These are phyloP conservation scores for Tylopilus intermedius DNA, from an alignment of 768 basidiomycete genomes.

Conservation along the genomic window DNA sequence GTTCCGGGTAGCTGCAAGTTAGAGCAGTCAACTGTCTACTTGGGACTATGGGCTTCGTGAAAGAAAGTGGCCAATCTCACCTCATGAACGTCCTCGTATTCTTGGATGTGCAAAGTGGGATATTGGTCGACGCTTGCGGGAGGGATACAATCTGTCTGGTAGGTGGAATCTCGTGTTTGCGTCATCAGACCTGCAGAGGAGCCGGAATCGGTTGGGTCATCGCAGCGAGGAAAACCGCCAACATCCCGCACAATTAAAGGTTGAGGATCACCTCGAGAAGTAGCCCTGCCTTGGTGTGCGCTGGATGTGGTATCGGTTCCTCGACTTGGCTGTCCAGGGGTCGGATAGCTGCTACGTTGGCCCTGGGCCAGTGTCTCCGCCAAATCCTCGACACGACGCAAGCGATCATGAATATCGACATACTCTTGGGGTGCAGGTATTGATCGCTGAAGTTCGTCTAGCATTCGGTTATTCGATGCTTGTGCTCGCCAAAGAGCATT, in stretches of 20 bases:
- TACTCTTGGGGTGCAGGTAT: no score
- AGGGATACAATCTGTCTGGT: no score
- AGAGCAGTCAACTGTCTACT: no score
- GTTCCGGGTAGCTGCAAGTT: no score
- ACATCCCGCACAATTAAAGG: neutral
- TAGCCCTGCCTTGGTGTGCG: neutral
- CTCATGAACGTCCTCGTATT: no score
- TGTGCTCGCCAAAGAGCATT: constrained; percentile 60
- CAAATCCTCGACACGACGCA: neutral
- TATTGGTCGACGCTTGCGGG: no score
- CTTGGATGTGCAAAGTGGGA: no score
- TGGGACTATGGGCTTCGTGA: no score
- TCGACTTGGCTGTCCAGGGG: no score
- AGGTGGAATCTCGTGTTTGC: neutral
- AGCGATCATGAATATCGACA: no score
- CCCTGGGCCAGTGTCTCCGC: constrained; percentile 4
- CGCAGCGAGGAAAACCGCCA: neutral
- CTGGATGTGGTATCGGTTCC: neutral
- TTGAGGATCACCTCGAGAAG: neutral
- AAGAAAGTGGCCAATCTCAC: no score
- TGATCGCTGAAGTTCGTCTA: no score
- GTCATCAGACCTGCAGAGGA: neutral
- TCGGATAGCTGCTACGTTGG: neutral
- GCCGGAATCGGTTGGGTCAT: neutral
- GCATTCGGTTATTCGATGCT: neutral